Evolutionary conservation across 306 rosid genomes (phyloP), one percentile per base, ranked within the genome.

Genomic region (Vigna hirtella): DNA sequence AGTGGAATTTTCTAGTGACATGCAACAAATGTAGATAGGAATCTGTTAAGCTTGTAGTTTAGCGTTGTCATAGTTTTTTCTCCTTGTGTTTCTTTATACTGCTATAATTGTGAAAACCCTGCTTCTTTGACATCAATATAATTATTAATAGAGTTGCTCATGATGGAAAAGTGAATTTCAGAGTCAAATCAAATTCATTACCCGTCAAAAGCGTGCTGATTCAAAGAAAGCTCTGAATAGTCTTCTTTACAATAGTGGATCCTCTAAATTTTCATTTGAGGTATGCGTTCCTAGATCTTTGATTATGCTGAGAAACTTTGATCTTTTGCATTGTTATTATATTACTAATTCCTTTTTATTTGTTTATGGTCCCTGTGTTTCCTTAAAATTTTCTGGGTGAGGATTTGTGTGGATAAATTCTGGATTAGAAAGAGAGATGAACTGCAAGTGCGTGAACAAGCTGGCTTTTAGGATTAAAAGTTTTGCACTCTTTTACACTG

Each of bases 191-290:
- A 87, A 90, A 77, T 87, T 58, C 70, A 85, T 86, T 70, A 84
- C 84, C 55, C 97, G 89, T 79, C 88, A 95, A 79, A 95, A 85
- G 87, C 98, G 93, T 70, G 89, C 93, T 66, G 98, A 95, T 81
- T 73, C 97, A 70, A 92, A 92, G 88, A 95, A 89, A 89, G 98
- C 97, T 49, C 80, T 92, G 56, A 91, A 95, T 67, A 74, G 81
- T 87, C 93, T 92, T 63, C 93, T 92, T 70, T 87, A 76, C 85
- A 89, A 70, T 71, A 72, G 85, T 77, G 98, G 97, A 43, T 66
- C 88, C 84, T 81, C 90, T 28, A 84, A 76, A 68, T 47, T 65
- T 79, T 72, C 85, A 49, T 84, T 85, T 74, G 83, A 53, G 91
- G 93, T 87, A 87, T 66, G 73, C 47, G 77, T 72, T 73, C 73